Conservation (phyloP, 106 monocot genomes). For the Vanilla planifolia region DNA sequence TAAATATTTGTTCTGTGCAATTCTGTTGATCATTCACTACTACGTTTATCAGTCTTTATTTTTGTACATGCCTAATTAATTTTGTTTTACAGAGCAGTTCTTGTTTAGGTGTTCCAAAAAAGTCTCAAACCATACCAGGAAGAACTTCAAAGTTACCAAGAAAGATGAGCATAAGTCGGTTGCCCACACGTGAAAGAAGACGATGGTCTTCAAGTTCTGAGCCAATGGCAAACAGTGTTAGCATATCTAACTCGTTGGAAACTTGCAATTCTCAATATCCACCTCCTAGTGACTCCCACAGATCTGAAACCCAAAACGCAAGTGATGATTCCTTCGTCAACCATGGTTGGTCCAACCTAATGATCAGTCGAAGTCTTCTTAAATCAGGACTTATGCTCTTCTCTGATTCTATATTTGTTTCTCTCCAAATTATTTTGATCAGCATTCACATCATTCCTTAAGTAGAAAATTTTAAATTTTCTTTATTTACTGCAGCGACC, state of each 20-base stretch:
- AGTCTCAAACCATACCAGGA: conserved; percentile 16
- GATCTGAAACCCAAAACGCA: conserved; percentile 16
- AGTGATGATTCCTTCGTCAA: conserved; percentile 28
- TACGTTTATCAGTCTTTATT: background rate
- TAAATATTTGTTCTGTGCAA: background rate
- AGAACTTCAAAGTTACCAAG: background rate
- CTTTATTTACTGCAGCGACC: conserved; percentile 36
- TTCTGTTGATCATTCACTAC: background rate
- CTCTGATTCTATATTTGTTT: too few relatives aligned
- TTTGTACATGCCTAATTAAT: conserved; percentile 9
- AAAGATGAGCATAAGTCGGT: conserved; percentile 10
- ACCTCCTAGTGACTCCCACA: conserved; percentile 17
- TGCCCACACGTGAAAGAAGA: conserved; percentile 15
- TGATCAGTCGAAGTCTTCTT: too few relatives aligned
- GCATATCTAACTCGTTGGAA: conserved; percentile 33
- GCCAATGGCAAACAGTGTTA: conserved; percentile 40
- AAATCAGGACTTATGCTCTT: too few relatives aligned
- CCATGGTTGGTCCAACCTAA: conserved; percentile 27
- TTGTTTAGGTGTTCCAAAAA: conserved; percentile 29
- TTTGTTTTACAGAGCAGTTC: conserved; percentile 42
- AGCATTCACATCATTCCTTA: background rate
- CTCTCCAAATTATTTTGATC: background rate
- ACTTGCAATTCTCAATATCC: conserved; percentile 18
- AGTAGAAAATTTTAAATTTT: background rate
- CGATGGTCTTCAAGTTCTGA: conserved; percentile 31